Conservation (phyloP, 2,329 filamentous ascomycete genomes). For the Calcarisporium arbuscula region DNA sequence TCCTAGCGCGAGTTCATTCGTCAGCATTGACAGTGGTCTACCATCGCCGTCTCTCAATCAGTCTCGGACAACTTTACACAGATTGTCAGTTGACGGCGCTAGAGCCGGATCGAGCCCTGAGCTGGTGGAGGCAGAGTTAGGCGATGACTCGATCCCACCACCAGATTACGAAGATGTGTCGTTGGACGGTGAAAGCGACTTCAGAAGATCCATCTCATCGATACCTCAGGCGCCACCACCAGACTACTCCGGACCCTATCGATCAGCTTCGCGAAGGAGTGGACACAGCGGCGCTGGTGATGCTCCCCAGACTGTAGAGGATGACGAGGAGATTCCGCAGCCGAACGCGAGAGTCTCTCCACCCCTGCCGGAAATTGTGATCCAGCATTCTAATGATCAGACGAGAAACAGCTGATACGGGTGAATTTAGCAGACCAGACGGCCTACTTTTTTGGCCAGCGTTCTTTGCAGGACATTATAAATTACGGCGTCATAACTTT, state of each 20-base stretch:
- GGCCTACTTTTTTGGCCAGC: no score
- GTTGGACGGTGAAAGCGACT: constrained; percentile 34
- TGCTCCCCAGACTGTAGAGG: constrained; percentile 3
- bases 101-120: constrained; percentile 47
- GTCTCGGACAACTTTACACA: constrained; percentile 36
- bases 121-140: constrained; percentile 44
- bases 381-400: constrained; percentile 10
- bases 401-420: no score
- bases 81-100: constrained; percentile 22
- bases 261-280: constrained; percentile 18
- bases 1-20: constrained; percentile 45
- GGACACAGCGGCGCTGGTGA: constrained; percentile 11
- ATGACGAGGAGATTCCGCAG: background rate
- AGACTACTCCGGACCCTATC: constrained; percentile 38
- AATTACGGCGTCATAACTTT: no score
- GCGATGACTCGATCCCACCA: constrained; percentile 41
- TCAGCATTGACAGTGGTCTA: constrained; percentile 46
- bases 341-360: constrained; percentile 41
- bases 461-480: no score
- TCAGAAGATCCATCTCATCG: constrained; percentile 32
- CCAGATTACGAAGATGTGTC: constrained; percentile 49
- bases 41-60: constrained; percentile 30
- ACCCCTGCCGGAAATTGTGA: constrained; percentile 47
- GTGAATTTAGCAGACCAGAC: no score
- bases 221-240: constrained; percentile 45